Conservation (phyloP, 225 moss, liverwort and hornwort genomes). For the Polytrichum commune region DNA sequence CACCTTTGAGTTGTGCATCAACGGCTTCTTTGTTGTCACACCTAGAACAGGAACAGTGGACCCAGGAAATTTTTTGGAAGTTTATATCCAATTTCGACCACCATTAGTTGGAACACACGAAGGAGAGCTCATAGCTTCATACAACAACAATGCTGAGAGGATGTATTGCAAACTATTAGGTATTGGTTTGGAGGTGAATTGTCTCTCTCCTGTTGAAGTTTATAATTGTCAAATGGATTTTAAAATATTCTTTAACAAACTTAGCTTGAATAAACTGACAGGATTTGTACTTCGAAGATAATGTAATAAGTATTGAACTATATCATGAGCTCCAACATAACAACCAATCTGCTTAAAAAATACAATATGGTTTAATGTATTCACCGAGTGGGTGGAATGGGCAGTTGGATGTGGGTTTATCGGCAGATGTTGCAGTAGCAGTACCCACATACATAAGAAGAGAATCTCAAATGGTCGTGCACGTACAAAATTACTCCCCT, state of each 20-base stretch:
- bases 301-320: no score
- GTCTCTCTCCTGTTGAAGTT: not conserved
- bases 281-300: no score
- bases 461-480: conserved; percentile 57
- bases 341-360: no score
- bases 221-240: no score
- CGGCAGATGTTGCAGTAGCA: conserved; percentile 38
- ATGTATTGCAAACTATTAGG: conserved; percentile 48
- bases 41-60: conserved; percentile 55
- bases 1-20: conserved; percentile 34
- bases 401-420: conserved; percentile 86
- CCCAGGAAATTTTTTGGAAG: conserved; percentile 57
- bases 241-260: no score
- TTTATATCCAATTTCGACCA: conserved; percentile 67
- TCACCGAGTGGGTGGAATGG: not conserved
- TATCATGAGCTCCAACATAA: no score
- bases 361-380: not conserved
- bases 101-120: conserved; percentile 47
- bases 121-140: conserved; percentile 50
- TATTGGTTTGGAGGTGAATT: conserved; percentile 36
- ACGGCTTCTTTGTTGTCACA: conserved; percentile 39
- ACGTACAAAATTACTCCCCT: conserved; percentile 67
- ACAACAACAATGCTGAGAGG: conserved; percentile 23
- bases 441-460: conserved; percentile 62
- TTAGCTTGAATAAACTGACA: no score